A percentile compares a stretch with the other conserved stretches of the same genome.
Conservation (phyloP, 2,329 filamentous ascomycete species). For the Blastomyces parvus region DNA sequence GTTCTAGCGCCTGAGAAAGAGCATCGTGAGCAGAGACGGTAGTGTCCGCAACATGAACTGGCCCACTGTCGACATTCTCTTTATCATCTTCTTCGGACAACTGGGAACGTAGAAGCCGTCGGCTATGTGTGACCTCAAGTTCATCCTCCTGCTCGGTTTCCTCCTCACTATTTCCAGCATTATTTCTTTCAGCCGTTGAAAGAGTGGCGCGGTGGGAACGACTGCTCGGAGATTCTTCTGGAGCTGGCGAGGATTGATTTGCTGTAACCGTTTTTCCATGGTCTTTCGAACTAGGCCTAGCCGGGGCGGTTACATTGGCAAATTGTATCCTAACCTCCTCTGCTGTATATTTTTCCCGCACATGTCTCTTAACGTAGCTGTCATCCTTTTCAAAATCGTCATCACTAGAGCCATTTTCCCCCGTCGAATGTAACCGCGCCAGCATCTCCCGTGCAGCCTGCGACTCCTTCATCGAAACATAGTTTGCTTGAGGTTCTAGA, state of each 20-base stretch:
- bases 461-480: slow-evolving; percentile 40
- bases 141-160: slow-evolving; percentile 42
- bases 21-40: slow-evolving; percentile 30
- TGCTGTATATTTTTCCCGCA: slow-evolving; percentile 27
- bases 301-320: slow-evolving; percentile 27
- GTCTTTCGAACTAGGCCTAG: slow-evolving; percentile 17
- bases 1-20: slow-evolving; percentile 30
- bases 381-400: slow-evolving; percentile 38
- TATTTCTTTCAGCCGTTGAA: slow-evolving; percentile 16
- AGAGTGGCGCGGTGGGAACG: not conserved
- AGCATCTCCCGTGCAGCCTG: slow-evolving; percentile 33
- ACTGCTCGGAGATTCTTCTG: not conserved
- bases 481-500: slow-evolving; percentile 35
- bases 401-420: slow-evolving; percentile 30
- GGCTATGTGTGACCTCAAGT: slow-evolving; percentile 19
- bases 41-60: slow-evolving; percentile 22
- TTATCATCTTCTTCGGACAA: slow-evolving; percentile 38
- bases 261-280: slow-evolving; percentile 9
- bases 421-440: slow-evolving; percentile 23
- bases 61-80: slow-evolving; percentile 33
- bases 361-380: slow-evolving; percentile 28
- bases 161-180: slow-evolving; percentile 30
- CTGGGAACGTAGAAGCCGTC: slow-evolving; percentile 23
- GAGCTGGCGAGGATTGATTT: not conserved
- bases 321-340: slow-evolving; percentile 30